Evolutionary conservation across 176 grass and related monocot genomes (phyloP), one percentile per base, ranked within the genome.

Genomic region (Avena sativa): DNA sequence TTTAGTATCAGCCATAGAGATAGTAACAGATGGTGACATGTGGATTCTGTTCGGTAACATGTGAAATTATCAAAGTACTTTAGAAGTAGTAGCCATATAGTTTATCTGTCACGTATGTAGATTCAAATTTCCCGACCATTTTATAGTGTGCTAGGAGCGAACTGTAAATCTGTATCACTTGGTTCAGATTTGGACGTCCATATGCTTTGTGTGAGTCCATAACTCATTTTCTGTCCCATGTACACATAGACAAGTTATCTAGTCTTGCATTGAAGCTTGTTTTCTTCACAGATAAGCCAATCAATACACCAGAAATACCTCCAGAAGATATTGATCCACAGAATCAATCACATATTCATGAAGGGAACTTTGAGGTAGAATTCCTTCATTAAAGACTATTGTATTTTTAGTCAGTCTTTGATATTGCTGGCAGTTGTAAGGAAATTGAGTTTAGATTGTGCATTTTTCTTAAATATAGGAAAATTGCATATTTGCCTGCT

Each of bases 231-330:
- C 21, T 67, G 79, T 81, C 4, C 21, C 21, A 80, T 50, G 20
- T 50, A 34, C 79, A 81, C 46, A 23, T 15, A 30, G 61, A 81
- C 9, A 17, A 13, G 15, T 66, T 51, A 15, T 81, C 62, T 68
- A 67, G 26, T 23, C 44, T 49, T 81, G 43, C 26, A 73, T 51
- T 83, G 56, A 63, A 52, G 40, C 53, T 73, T 64, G 62, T 79
- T 86, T 82, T 86, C 17, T 81, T 19, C 59, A 83, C 86, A 93
- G 92, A 84, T 71, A 75, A 71, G 12, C 71, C 79, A 52, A 77
- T 63, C 65, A 68, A 81, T 83, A 58, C 83, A 43, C 53, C 16
- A 16, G 83, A 90, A 51, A 60, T 81, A 59, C 74, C 78, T 71
- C 23, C 38, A 40, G 70, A 70, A 70, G 74, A 72, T 89, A 85